These are phyloP conservation scores for Paramecium tetraurelia DNA, from an alignment of 73 alveolate genomes.

Conservation along the genomic window DNA sequence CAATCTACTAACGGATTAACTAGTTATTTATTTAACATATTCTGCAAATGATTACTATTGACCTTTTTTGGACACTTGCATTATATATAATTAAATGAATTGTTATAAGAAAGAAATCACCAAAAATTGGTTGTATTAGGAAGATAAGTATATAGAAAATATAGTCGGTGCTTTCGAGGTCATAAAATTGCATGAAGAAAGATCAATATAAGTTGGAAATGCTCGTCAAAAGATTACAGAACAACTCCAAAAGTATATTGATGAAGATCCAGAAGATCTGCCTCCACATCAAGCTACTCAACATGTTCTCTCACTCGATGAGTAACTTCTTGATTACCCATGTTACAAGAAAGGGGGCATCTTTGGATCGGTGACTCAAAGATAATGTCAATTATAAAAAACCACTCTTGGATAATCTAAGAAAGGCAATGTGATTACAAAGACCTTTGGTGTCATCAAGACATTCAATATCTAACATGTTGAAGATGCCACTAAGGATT, in stretches of 20 bases:
- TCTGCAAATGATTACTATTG: background rate
- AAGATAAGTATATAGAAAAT: background rate
- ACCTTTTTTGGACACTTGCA: background rate
- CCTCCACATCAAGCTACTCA: background rate
- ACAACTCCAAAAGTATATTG: background rate
- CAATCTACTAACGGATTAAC: background rate
- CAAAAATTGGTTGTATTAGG: background rate
- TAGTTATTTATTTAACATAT: background rate
- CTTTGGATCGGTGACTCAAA: conserved; percentile 2
- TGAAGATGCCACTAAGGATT: background rate
- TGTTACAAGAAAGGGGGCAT: conserved; percentile 12
- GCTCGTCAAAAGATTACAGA: background rate
- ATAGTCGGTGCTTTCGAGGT: background rate
- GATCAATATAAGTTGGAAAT: background rate
- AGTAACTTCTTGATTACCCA: background rate
- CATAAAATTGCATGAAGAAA: background rate
- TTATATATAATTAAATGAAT: background rate
- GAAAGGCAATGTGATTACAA: background rate
- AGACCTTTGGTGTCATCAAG: background rate
- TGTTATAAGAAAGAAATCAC: conserved; percentile 29
- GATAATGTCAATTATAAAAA: background rate
- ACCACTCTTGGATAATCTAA: background rate
- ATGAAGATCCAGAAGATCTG: background rate
- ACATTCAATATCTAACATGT: background rate
- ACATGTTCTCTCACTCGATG: background rate